phyloP scores from a whole-genome alignment of 208 protist genomes.

The Trypanosoma cruzi region DNA sequence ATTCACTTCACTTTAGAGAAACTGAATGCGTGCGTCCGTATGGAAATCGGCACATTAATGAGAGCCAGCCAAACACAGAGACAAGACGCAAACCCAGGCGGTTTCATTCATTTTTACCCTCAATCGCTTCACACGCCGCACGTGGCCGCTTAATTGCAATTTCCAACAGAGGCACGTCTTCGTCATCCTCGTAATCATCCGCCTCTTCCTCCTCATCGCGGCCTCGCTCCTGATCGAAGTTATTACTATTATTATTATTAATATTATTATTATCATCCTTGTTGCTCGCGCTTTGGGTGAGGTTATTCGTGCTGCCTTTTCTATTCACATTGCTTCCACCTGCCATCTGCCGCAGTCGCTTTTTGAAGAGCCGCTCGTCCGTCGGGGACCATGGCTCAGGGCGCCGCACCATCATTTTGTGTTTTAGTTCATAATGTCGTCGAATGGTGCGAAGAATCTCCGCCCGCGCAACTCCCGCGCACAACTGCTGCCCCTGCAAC shows the following conservation, averaged over 20 bases:
- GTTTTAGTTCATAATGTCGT: slow-evolving; percentile 75
- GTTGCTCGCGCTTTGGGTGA: not conserved
- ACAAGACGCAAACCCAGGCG: no score
- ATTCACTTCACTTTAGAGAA: no score
- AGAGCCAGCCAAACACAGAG: no score
- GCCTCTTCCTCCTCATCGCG: slow-evolving; percentile 1
- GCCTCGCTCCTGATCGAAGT: no score
- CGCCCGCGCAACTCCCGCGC: slow-evolving; percentile 57
- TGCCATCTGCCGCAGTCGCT: slow-evolving; percentile 1
- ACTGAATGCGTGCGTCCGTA: no score
- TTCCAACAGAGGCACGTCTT: slow-evolving; percentile 8
- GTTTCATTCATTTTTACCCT: not conserved
- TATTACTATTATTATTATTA: no score
- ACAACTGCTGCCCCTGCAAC: slow-evolving; percentile 60
- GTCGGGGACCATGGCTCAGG: slow-evolving; percentile 58
- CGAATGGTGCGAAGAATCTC: slow-evolving; percentile 73
- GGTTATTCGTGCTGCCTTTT: not conserved
- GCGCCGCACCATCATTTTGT: slow-evolving; percentile 58
- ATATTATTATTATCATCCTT: not conserved
- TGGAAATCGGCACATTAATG: no score
- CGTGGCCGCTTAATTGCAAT: slow-evolving; percentile 10
- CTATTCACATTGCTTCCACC: not conserved
- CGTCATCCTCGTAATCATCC: slow-evolving; percentile 5
- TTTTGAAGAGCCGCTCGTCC: slow-evolving; percentile 71
- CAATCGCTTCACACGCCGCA: not conserved